Percentiles rank a stretch among this genome's conserved stretches.
These are phyloP conservation scores for Suillus paluster DNA, from an alignment of 768 basidiomycete genomes.

Conservation along the genomic window DNA sequence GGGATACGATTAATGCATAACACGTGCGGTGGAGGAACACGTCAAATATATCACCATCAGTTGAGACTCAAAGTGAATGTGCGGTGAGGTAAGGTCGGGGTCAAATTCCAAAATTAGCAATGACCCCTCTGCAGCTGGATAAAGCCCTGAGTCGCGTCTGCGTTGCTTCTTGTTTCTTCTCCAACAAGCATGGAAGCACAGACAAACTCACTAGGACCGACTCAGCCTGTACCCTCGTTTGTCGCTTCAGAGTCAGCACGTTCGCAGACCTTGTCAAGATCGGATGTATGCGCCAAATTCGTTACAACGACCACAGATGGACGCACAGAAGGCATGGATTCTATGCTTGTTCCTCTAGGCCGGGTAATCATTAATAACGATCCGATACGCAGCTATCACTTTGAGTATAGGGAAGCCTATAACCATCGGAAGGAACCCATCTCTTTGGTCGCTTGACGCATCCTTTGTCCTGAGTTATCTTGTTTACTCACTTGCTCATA, in stretches of 20 bases:
- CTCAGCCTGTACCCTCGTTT: constrained; percentile 35
- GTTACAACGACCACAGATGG: constrained; percentile 62
- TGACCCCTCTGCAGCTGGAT: not conserved
- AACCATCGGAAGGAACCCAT: constrained; percentile 74
- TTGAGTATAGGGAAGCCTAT: constrained; percentile 66
- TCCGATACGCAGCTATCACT: constrained; percentile 51
- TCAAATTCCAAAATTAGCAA: constrained; percentile 5
- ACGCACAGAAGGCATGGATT: constrained; percentile 60
- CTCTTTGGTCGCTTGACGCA: constrained; percentile 52
- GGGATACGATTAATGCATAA: constrained; percentile 72
- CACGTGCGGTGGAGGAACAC: not conserved
- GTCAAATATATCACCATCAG: too few relatives aligned
- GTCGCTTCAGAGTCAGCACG: constrained; percentile 19
- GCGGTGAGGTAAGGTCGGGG: too few relatives aligned
- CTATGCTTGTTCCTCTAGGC: not conserved
- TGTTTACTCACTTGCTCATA: constrained; percentile 7
- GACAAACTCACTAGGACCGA: constrained; percentile 17
- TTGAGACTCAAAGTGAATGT: not conserved
- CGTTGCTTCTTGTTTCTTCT: constrained; percentile 1
- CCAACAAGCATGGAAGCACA: constrained; percentile 2
- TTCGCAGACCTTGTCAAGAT: constrained; percentile 14
- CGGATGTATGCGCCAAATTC: constrained; percentile 73
- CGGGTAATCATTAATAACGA: not conserved
- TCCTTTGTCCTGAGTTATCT: not conserved
- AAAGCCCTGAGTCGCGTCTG: not conserved